Conservation (phyloP, 2,329 filamentous ascomycete genomes). For the Aspergillus ibericus region DNA sequence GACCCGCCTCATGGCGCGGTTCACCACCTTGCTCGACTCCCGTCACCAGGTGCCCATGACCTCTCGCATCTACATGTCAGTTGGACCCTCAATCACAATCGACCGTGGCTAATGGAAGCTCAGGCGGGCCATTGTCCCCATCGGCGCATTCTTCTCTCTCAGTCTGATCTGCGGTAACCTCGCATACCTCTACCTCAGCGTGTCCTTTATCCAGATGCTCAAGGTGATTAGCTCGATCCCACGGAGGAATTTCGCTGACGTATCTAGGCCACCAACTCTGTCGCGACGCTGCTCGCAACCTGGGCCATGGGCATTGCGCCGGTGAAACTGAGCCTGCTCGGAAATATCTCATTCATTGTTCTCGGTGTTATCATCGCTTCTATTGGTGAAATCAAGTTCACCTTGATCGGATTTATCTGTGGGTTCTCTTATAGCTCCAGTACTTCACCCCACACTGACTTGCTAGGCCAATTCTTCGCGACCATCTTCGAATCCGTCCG, state of each 20-base stretch:
- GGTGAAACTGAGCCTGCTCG: conserved; percentile 78
- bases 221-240: conserved; percentile 60
- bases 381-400: conserved; percentile 91
- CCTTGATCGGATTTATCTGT: conserved; percentile 59
- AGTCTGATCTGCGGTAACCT: conserved; percentile 95
- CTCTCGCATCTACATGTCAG: conserved; percentile 73
- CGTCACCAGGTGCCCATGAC: conserved; percentile 97
- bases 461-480: conserved; percentile 70
- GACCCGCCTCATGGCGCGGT: conserved; percentile 88
- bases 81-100: not conserved
- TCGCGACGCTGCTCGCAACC: conserved; percentile 83
- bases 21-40: conserved; percentile 83
- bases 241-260: conserved; percentile 17
- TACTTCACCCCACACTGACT: conserved; percentile 52
- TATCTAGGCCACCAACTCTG: conserved; percentile 79
- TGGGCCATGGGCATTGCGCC: conserved; percentile 82
- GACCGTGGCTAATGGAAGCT: not conserved
- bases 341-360: conserved; percentile 92
- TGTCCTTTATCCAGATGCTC: conserved; percentile 98
- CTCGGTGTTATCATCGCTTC: conserved; percentile 91
- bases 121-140: conserved; percentile 81
- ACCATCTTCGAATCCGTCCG: conserved; percentile 76
- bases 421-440: conserved; percentile 49
- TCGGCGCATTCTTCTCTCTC: conserved; percentile 93
- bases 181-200: conserved; percentile 91